These are phyloP conservation scores for Meyerozyma guilliermondii DNA, from an alignment of 1,139 yeast genomes.

Conservation along the genomic window DNA sequence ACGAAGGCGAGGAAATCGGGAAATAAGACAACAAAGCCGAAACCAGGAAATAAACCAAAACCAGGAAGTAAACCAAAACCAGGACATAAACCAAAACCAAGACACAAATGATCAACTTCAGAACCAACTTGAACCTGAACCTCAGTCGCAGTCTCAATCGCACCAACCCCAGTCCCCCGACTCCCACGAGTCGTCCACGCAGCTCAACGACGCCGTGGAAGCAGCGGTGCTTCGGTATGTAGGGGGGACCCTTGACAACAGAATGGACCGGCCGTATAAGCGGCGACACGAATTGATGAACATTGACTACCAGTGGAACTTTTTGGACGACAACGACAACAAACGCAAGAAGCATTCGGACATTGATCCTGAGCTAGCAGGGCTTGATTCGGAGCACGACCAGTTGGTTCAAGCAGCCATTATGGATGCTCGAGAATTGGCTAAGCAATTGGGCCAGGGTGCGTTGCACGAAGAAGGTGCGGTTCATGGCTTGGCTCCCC, in stretches of 20 bases:
- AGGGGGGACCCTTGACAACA: slow-evolving; percentile 48
- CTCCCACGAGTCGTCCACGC: slow-evolving; percentile 14
- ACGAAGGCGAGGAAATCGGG: no score
- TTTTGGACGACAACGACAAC: slow-evolving; percentile 17
- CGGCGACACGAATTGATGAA: slow-evolving; percentile 25
- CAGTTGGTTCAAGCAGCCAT: slow-evolving; percentile 65
- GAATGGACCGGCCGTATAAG: slow-evolving; percentile 6
- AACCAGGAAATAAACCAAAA: neutral
- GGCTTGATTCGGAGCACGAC: slow-evolving; percentile 43
- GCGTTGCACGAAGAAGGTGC: slow-evolving; percentile 11
- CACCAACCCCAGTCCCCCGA: neutral
- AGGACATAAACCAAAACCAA: slow-evolving; percentile 1
- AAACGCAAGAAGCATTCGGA: slow-evolving; percentile 11
- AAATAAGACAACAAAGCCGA: slow-evolving; percentile 4
- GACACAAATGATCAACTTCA: no score
- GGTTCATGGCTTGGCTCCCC: slow-evolving; percentile 11
- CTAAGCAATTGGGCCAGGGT: slow-evolving; percentile 38
- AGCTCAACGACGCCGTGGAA: slow-evolving; percentile 52
- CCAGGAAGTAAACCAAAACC: slow-evolving; percentile 2
- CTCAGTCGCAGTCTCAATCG: neutral
- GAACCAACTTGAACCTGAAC: no score
- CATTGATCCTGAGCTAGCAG: slow-evolving; percentile 61
- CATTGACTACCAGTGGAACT: slow-evolving; percentile 28
- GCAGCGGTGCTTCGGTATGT: slow-evolving; percentile 75
- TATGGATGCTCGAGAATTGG: slow-evolving; percentile 59